These are phyloP conservation scores for Aphanocladium album DNA, from an alignment of 2,329 filamentous ascomycete genomes.

Conservation along the genomic window DNA sequence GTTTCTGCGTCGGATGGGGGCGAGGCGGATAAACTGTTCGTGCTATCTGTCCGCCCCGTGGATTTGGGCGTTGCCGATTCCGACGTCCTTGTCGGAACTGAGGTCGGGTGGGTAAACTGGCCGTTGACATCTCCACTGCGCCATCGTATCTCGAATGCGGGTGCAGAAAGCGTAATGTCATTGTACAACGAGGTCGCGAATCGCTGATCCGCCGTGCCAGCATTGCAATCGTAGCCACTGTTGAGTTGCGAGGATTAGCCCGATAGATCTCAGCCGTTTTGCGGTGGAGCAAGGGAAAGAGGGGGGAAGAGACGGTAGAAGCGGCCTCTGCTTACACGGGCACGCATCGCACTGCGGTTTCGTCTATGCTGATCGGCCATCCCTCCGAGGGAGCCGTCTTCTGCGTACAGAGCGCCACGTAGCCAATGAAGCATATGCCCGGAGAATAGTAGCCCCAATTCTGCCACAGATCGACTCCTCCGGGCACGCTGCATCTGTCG, in stretches of 20 bases:
- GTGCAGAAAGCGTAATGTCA: conserved; percentile 21
- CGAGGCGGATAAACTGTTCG: background rate
- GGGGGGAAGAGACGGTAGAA: too few relatives aligned
- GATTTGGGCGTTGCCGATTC: background rate
- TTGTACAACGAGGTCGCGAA: conserved; percentile 20
- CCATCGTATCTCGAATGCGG: conserved; percentile 28
- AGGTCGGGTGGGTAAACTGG: background rate
- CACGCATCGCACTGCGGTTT: conserved; percentile 25
- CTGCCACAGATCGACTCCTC: conserved; percentile 21
- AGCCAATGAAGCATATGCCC: conserved; percentile 25
- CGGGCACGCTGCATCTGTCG: conserved; percentile 19
- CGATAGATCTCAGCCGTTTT: too few relatives aligned
- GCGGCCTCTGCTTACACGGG: conserved; percentile 18
- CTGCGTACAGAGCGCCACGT: conserved; percentile 23
- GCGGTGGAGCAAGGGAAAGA: too few relatives aligned
- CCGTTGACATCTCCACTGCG: conserved; percentile 17
- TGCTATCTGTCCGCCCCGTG: background rate
- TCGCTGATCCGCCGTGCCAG: conserved; percentile 17
- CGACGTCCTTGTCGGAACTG: background rate
- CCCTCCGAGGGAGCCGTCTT: conserved; percentile 15
- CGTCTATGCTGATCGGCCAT: conserved; percentile 20
- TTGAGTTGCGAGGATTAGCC: background rate
- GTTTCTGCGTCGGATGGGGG: background rate
- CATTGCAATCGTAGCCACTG: conserved; percentile 21
- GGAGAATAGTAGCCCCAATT: conserved; percentile 26